Conservation (phyloP, 192 early-diverging fungal species). For the Chytriomyces confervae region DNA sequence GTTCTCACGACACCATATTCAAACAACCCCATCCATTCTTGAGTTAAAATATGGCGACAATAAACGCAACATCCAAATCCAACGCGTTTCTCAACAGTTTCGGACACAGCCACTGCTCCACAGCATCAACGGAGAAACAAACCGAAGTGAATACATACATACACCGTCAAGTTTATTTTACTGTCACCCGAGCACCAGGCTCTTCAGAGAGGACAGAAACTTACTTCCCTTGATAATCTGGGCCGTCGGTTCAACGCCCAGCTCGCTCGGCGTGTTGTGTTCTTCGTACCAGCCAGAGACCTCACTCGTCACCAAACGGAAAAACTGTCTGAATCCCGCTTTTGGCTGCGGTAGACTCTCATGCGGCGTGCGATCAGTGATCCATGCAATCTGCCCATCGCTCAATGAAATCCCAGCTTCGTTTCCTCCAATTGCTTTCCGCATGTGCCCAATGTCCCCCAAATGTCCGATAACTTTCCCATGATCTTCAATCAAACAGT, state of each 20-base stretch:
- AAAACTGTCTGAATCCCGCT: conserved; percentile 14
- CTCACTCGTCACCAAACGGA: conserved; percentile 4
- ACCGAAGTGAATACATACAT: too few relatives aligned
- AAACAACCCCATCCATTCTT: too few relatives aligned
- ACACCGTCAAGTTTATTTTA: too few relatives aligned
- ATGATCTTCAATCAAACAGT: background rate
- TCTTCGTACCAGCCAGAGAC: background rate
- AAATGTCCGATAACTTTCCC: background rate
- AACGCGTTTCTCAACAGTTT: too few relatives aligned
- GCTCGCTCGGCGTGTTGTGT: background rate
- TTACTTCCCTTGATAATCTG: conserved; percentile 7
- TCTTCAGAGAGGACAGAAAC: background rate
- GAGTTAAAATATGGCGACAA: too few relatives aligned
- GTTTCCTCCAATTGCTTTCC: background rate
- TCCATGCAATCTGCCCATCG: background rate
- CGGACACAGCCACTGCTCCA: too few relatives aligned
- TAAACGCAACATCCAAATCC: too few relatives aligned
- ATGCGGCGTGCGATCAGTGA: conserved; percentile 21
- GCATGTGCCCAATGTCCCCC: conserved; percentile 9
- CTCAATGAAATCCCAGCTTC: background rate
- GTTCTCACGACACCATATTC: too few relatives aligned
- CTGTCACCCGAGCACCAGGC: too few relatives aligned
- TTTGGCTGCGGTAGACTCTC: conserved; percentile 4
- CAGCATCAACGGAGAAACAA: too few relatives aligned
- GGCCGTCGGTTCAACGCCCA: background rate